Base-by-base conservation (phyloP, 441 rosid genomes). In the Gossypium aridum region DNA sequence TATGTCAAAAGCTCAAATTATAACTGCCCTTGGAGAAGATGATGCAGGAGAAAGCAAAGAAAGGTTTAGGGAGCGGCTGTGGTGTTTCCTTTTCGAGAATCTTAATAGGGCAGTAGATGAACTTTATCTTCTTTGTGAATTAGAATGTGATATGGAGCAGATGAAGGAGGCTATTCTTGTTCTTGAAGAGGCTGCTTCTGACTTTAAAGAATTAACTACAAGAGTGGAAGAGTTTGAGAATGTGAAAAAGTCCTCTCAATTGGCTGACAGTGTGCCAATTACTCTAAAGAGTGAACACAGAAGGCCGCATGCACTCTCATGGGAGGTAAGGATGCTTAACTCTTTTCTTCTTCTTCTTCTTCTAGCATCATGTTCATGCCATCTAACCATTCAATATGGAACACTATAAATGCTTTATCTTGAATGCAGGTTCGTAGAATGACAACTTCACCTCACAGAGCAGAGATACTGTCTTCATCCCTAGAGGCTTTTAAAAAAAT, bases 21-120 rank as follows among this genome's bases (percentile, higher is more conserved):
- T 54, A 22, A 82, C 66, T 73, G 82, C 80, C 62, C 63, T 80
- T 64, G 85, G 79, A 74, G 96, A 91, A 70, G 80, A 77, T 56
- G 85, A 81, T 54, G 71, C 85, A 13, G 77, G 80, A 80, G 96
- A 89, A 85, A 88, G 92, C 89, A 89, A 91, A 83, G 96, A 88
- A 82, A 82, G 96, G 78, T 91, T 89, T 77, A 83, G 96, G 77
- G 89, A 91, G 78, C 87, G 93, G 53, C 89, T 91, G 55, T 91
- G 96, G 96, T 87, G 93, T 83, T 91, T 91, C 80, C 87, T 91
- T 31, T 91, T 91, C 85, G 96, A 91, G 85, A 91, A 91, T 82
- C 90, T 91, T 56, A 91, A 91, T 79, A 85, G 93, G 89, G 88
- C 96, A 73, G 91, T 91, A 4, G 96, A 91, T 82, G 96, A 91